These are phyloP conservation scores for Talaromyces islandicus DNA, from an alignment of 2,329 filamentous ascomycete genomes.

Conservation along the genomic window DNA sequence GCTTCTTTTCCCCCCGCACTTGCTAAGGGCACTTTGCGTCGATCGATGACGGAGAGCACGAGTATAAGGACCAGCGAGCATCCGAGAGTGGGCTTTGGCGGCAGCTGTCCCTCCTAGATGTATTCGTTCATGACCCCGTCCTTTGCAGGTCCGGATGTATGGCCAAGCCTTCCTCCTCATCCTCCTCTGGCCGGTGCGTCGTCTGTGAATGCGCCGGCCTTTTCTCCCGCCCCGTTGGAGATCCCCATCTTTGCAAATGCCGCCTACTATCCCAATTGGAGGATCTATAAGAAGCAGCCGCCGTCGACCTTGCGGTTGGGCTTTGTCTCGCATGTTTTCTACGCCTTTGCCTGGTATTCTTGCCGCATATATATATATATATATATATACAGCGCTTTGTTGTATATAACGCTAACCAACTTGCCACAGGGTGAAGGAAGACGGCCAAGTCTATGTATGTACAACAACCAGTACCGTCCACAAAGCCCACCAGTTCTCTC, in stretches of 20 bases:
- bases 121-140: conserved; percentile 12
- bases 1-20: neutral
- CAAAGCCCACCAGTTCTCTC: neutral
- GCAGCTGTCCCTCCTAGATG: conserved; percentile 5
- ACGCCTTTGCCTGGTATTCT: conserved; percentile 64
- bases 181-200: conserved; percentile 7
- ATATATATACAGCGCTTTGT: too few relatives aligned
- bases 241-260: conserved; percentile 55
- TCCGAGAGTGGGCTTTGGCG: neutral
- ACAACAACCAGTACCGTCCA: conserved; percentile 16
- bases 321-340: conserved; percentile 76
- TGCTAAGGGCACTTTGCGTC: neutral
- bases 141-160: conserved; percentile 10
- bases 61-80: neutral
- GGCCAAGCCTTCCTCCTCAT: conserved; percentile 2
- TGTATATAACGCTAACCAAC: conserved; percentile 19
- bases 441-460: conserved; percentile 69
- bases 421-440: conserved; percentile 54
- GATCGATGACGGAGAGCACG: neutral
- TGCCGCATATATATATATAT: neutral
- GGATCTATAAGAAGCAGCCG: conserved; percentile 66
- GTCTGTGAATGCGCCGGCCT: conserved; percentile 15
- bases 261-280: conserved; percentile 77
- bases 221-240: conserved; percentile 22
- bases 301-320: conserved; percentile 68